These are phyloP conservation scores for Sanghuangporus baumii DNA, from an alignment of 1,284 basidiomycete species.

Conservation along the genomic window DNA sequence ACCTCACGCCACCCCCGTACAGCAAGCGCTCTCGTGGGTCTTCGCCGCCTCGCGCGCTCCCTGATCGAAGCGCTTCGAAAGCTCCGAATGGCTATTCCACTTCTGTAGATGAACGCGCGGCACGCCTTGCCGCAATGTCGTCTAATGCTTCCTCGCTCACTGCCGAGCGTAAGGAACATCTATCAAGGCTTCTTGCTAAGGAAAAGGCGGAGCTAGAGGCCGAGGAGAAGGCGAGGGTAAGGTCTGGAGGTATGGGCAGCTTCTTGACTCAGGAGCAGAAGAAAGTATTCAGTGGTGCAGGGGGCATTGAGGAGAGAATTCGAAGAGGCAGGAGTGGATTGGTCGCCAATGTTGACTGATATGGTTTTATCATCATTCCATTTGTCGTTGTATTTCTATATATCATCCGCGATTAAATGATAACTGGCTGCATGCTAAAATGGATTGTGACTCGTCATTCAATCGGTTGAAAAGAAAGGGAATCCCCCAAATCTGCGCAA, in stretches of 20 bases:
- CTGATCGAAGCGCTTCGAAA: slow-evolving; percentile 3
- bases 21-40: slow-evolving; percentile 22
- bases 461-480: background rate
- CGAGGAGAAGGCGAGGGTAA: slow-evolving; percentile 55
- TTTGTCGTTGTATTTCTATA: background rate
- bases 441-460: background rate
- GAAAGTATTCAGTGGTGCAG: slow-evolving; percentile 68
- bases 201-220: slow-evolving; percentile 68
- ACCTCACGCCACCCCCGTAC: background rate
- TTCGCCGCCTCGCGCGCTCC: slow-evolving; percentile 21
- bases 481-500: background rate
- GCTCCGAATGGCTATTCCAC: slow-evolving; percentile 30
- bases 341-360: slow-evolving; percentile 50
- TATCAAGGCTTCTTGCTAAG: slow-evolving; percentile 56
- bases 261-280: slow-evolving; percentile 73
- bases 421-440: background rate
- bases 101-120: slow-evolving; percentile 59
- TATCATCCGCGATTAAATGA: background rate
- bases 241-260: slow-evolving; percentile 64
- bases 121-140: slow-evolving; percentile 84
- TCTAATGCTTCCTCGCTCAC: slow-evolving; percentile 61
- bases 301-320: slow-evolving; percentile 74
- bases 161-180: slow-evolving; percentile 60
- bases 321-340: slow-evolving; percentile 58
- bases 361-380: background rate